A percentile compares a stretch with the other conserved stretches of the same genome.
phyloP scores from a whole-genome alignment of 2,329 filamentous ascomycete species.

The Aspergillus calidoustus region DNA sequence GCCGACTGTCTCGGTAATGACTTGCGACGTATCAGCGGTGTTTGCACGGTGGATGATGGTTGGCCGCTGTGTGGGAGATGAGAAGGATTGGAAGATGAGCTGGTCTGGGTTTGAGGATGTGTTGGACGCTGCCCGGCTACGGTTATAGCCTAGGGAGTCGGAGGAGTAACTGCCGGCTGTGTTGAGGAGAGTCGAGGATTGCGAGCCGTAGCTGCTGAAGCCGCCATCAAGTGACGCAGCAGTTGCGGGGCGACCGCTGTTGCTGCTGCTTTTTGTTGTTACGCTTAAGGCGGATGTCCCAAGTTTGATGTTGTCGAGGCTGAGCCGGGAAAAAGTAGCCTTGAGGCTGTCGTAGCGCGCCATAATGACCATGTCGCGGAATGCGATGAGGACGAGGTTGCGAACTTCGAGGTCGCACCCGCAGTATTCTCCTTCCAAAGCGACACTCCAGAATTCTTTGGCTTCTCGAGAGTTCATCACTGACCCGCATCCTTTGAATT shows the following conservation, averaged over 20 bases:
- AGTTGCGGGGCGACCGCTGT: slow-evolving; percentile 68
- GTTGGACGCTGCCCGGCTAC: slow-evolving; percentile 84
- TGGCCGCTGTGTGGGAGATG: slow-evolving; percentile 42
- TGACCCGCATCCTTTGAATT: slow-evolving; percentile 82
- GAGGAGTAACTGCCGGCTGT: slow-evolving; percentile 60
- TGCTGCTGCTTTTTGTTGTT: slow-evolving; percentile 48
- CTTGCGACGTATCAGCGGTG: slow-evolving; percentile 58
- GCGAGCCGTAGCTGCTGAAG: slow-evolving; percentile 78
- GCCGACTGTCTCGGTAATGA: slow-evolving; percentile 92
- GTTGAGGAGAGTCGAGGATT: slow-evolving; percentile 78
- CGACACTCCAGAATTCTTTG: slow-evolving; percentile 85
- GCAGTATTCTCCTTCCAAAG: slow-evolving; percentile 56
- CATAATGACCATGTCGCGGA: slow-evolving; percentile 85
- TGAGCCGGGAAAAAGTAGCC: slow-evolving; percentile 85
- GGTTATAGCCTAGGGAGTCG: slow-evolving; percentile 57
- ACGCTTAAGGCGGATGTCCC: slow-evolving; percentile 49
- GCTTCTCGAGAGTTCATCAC: slow-evolving; percentile 80
- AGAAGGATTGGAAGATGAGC: slow-evolving; percentile 48
- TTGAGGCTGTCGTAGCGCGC: slow-evolving; percentile 88
- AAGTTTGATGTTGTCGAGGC: slow-evolving; percentile 74
- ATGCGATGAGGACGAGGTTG: slow-evolving; percentile 84
- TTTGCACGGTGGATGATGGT: slow-evolving; percentile 40
- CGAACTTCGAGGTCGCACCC: slow-evolving; percentile 77
- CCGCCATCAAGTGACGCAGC: slow-evolving; percentile 75
- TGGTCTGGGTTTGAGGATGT: slow-evolving; percentile 63